A percentile compares a stretch with the other conserved stretches of the same genome.
Conservation (phyloP, 805 yeast genomes). For the Saccharomycopsis schoenii region DNA sequence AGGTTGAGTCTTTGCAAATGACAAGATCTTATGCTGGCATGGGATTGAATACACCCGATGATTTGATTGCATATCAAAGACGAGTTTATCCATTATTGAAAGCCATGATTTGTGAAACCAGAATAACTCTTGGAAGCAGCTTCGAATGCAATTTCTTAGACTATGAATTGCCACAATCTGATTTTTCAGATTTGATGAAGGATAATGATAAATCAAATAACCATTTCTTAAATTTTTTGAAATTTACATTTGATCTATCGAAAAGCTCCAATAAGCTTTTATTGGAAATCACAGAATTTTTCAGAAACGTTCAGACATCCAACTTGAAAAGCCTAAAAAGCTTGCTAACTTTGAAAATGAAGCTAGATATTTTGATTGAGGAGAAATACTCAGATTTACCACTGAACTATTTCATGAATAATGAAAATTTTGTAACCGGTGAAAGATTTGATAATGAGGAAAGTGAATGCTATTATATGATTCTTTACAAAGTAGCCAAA, state of each 20-base stretch:
- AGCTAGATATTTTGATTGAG: background rate
- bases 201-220: background rate
- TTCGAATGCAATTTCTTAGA: background rate
- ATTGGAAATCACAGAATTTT: background rate
- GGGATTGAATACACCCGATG: background rate
- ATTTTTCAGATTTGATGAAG: background rate
- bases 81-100: background rate
- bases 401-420: background rate
- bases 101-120: background rate
- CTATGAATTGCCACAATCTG: background rate
- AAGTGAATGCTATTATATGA: background rate
- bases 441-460: background rate
- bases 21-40: background rate
- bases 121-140: background rate
- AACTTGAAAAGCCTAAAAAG: background rate
- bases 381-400: background rate
- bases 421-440: constrained; percentile 1
- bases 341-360: background rate
- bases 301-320: background rate
- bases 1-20: background rate
- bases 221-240: background rate
- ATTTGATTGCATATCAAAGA: background rate
- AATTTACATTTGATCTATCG: background rate
- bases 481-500: background rate
- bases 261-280: background rate